phyloP scores from a whole-genome alignment of 2,329 filamentous ascomycete genomes.

The Monilinia laxa region DNA sequence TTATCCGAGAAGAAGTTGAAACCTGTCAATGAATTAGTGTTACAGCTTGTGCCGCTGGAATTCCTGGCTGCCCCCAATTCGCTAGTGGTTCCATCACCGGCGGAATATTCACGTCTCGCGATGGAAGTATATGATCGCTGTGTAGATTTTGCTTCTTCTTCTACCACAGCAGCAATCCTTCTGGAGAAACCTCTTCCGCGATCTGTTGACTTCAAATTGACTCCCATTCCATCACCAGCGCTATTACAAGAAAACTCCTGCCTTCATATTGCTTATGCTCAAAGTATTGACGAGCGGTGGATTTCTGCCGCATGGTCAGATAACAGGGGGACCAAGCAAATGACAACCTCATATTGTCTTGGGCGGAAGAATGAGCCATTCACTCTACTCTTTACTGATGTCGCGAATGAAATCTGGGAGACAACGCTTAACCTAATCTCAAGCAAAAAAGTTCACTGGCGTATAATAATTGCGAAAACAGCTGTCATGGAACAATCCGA shows the following conservation, averaged over 20 bases:
- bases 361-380: slow-evolving; percentile 55
- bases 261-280: slow-evolving; percentile 76
- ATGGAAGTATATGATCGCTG: slow-evolving; percentile 79
- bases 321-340: slow-evolving; percentile 70
- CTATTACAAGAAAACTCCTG: slow-evolving; percentile 76
- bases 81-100: slow-evolving; percentile 60
- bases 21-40: slow-evolving; percentile 63
- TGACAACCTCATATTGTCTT: slow-evolving; percentile 71
- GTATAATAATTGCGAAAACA: slow-evolving; percentile 71
- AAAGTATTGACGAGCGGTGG: slow-evolving; percentile 75
- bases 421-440: slow-evolving; percentile 73
- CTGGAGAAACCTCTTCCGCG: slow-evolving; percentile 70
- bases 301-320: slow-evolving; percentile 80
- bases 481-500: slow-evolving; percentile 67
- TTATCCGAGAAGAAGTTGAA: slow-evolving; percentile 50
- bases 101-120: slow-evolving; percentile 61
- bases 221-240: slow-evolving; percentile 65
- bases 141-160: slow-evolving; percentile 54
- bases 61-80: slow-evolving; percentile 63
- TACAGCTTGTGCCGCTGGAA: slow-evolving; percentile 72
- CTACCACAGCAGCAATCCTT: slow-evolving; percentile 68
- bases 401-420: slow-evolving; percentile 76
- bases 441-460: slow-evolving; percentile 70
- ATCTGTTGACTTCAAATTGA: slow-evolving; percentile 73
- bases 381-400: slow-evolving; percentile 56